A percentile compares a stretch with the other conserved stretches of the same genome.
These are phyloP conservation scores for Panaeolus cyanescens DNA, from an alignment of 768 basidiomycete species.

Conservation along the genomic window DNA sequence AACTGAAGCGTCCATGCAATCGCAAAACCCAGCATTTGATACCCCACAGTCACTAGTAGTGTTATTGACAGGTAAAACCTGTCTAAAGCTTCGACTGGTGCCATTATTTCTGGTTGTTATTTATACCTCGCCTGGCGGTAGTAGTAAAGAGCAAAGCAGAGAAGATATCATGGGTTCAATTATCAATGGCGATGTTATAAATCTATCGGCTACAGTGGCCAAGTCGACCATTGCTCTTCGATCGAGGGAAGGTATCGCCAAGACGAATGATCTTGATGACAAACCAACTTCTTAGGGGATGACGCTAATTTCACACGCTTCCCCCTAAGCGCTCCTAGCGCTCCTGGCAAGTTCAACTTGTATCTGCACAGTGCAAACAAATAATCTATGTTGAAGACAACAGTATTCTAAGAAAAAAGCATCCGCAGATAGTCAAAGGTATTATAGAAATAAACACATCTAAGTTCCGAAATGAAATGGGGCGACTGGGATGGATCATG, in stretches of 20 bases:
- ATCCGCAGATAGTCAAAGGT: too few relatives aligned
- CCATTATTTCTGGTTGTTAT: slow-evolving; percentile 17
- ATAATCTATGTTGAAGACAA: too few relatives aligned
- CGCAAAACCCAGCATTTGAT: slow-evolving; percentile 61
- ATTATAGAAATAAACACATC: too few relatives aligned
- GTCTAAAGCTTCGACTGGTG: slow-evolving; percentile 48
- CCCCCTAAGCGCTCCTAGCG: too few relatives aligned
- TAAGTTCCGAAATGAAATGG: too few relatives aligned
- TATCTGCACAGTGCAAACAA: too few relatives aligned
- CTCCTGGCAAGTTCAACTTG: too few relatives aligned
- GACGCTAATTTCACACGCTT: neutral
- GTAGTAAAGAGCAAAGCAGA: neutral
- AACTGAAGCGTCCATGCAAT: slow-evolving; percentile 72
- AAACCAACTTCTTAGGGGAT: neutral
- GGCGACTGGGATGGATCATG: too few relatives aligned
- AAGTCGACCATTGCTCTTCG: neutral
- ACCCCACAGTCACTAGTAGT: slow-evolving; percentile 53
- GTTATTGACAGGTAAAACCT: slow-evolving; percentile 51
- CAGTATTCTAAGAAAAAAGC: too few relatives aligned
- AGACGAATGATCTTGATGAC: neutral
- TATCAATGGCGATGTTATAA: neutral
- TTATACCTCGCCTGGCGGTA: neutral
- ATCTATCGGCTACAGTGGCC: neutral
- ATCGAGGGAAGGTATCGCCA: neutral
- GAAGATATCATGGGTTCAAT: neutral